These are phyloP conservation scores for Pseudocercospora pini-densiflorae DNA, from an alignment of 2,329 filamentous ascomycete genomes.

Conservation along the genomic window DNA sequence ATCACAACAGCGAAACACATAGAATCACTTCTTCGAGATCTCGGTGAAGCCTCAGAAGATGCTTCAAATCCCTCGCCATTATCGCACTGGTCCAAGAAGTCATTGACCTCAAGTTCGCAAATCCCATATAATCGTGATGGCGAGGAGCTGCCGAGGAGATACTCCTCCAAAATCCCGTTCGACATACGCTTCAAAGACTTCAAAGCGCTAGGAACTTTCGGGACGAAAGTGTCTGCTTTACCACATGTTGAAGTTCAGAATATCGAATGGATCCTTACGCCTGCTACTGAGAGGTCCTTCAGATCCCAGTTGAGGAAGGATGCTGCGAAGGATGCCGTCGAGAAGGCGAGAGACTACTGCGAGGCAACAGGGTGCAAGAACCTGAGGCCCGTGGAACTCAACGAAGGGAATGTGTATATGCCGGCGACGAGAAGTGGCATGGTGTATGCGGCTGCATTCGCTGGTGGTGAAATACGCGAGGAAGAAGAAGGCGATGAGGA, in stretches of 20 bases:
- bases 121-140: conserved; percentile 20
- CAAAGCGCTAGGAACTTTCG: conserved; percentile 27
- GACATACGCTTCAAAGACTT: conserved; percentile 35
- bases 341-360: conserved; percentile 32
- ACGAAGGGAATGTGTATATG: conserved; percentile 17
- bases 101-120: conserved; percentile 26
- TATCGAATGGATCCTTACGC: conserved; percentile 25
- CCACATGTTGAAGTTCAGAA: conserved; percentile 26
- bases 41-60: conserved; percentile 19
- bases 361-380: conserved; percentile 27
- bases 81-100: conserved; percentile 33
- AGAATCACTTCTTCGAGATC: conserved; percentile 26
- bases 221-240: conserved; percentile 25
- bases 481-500: conserved; percentile 10
- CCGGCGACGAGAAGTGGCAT: background rate
- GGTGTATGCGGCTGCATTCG: background rate
- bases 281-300: conserved; percentile 28
- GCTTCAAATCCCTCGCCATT: conserved; percentile 24
- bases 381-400: conserved; percentile 24
- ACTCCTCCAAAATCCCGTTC: conserved; percentile 27
- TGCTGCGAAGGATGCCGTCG: conserved; percentile 29
- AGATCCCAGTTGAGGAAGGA: conserved; percentile 26
- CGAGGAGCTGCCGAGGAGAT: conserved; percentile 17
- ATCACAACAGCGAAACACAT: conserved; percentile 30
- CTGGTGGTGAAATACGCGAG: background rate